Conservation (phyloP, 2,329 filamentous ascomycete genomes). For the Aureobasidium sp. region DNA sequence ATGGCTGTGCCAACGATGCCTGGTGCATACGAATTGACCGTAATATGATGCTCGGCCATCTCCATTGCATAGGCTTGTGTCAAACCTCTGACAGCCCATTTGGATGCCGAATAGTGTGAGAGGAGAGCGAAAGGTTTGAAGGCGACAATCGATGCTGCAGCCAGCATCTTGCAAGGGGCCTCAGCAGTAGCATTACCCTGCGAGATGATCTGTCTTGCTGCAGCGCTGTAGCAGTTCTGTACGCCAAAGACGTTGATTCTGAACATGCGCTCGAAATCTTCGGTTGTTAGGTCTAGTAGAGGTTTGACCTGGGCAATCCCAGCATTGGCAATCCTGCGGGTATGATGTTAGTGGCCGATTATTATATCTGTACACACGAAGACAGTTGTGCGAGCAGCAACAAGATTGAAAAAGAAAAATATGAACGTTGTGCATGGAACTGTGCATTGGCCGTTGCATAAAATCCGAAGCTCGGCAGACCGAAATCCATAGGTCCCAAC, state of each 20-base stretch:
- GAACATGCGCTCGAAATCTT: constrained; percentile 52
- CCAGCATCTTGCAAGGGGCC: constrained; percentile 39
- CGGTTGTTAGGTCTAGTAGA: constrained; percentile 47
- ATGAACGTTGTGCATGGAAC: background rate
- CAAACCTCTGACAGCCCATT: constrained; percentile 59
- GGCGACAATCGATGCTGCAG: constrained; percentile 42
- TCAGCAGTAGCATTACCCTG: constrained; percentile 42
- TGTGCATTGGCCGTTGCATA: background rate
- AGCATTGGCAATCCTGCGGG: constrained; percentile 49
- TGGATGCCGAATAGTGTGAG: constrained; percentile 55
- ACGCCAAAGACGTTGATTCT: constrained; percentile 57
- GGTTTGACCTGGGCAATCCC: constrained; percentile 52
- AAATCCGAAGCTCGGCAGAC: background rate
- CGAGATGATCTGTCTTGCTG: constrained; percentile 56
- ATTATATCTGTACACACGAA: background rate
- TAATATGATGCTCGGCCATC: constrained; percentile 55
- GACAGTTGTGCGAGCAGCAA: background rate
- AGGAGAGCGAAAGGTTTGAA: constrained; percentile 53
- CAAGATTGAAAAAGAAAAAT: background rate
- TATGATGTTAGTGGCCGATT: background rate
- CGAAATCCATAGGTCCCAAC: background rate
- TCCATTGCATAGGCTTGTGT: constrained; percentile 61
- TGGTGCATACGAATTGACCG: constrained; percentile 58
- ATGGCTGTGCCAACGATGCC: constrained; percentile 60
- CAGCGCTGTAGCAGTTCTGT: constrained; percentile 56